Evolutionary conservation across 2,329 filamentous ascomycete genomes (phyloP).

Genomic region (Stagonosporopsis cucurbitacearum): DNA sequence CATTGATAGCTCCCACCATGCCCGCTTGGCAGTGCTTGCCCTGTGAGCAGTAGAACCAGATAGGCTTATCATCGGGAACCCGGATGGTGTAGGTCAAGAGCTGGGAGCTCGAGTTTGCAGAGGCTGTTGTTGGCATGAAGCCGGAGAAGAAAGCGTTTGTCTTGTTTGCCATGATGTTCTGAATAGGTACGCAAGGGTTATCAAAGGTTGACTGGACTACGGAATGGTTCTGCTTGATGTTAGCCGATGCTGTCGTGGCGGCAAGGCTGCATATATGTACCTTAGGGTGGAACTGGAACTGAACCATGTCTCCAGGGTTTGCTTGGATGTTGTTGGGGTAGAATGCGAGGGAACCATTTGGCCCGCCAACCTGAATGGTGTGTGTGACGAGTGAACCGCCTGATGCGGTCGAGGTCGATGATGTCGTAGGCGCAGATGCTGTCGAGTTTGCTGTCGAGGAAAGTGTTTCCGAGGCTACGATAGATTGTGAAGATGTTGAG

Average conservation of each 20-base stretch:
- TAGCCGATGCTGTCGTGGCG: conserved; percentile 6
- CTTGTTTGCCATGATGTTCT: conserved; percentile 52
- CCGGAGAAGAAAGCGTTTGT: conserved; percentile 67
- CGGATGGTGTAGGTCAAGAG: conserved; percentile 74
- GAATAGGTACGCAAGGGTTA: conserved; percentile 70
- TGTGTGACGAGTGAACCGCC: conserved; percentile 52
- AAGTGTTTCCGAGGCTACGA: conserved; percentile 30
- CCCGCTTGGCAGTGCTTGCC: conserved; percentile 75
- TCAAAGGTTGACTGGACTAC: conserved; percentile 80
- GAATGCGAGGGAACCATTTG: conserved; percentile 63
- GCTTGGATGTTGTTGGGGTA: conserved; percentile 71
- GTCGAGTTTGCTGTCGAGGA: conserved; percentile 14
- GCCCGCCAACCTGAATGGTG: conserved; percentile 69
- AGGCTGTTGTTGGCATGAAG: conserved; percentile 64
- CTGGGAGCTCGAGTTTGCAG: conserved; percentile 32
- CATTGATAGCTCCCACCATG: conserved; percentile 80
- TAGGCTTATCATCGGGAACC: conserved; percentile 71
- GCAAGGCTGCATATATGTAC: conserved; percentile 31
- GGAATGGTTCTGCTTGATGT: conserved; percentile 68
- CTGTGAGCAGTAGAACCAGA: conserved; percentile 83
- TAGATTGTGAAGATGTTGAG: conserved; percentile 14
- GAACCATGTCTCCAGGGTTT: conserved; percentile 62
- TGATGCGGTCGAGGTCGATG: conserved; percentile 16
- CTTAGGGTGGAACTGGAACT: conserved; percentile 61
- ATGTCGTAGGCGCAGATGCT: conserved; percentile 12